Evolutionary conservation across 768 basidiomycete genomes (phyloP), one percentile per base, ranked within the genome.

Genomic region (Collybiopsis confluens): DNA sequence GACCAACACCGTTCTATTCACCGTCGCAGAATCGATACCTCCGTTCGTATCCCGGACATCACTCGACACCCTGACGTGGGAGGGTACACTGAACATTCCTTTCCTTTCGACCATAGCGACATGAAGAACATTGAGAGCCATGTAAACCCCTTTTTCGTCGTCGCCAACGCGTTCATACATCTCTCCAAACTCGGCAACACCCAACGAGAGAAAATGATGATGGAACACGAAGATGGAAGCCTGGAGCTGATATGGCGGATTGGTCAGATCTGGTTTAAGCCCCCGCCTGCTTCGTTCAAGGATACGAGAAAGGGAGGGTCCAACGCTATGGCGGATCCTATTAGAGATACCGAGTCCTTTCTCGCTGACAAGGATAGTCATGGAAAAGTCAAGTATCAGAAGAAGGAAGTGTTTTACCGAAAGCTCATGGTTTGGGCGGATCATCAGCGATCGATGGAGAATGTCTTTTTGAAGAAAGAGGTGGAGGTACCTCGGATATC

Each of bases 1-100:
- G 50, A 52, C 40, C 40, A n/a, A 37, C 15, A 27, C 21, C 50
- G 50, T 26, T 52, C 50, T 8, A 52, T 52, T 27, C 50, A 52
- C 33, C 50, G 50, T n/a, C 16, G 37, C 23, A 52, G 9, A 10
- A 35, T 42, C 37, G 50, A 40, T 24, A 42, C 33, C n/a, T 23
- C 36, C 6, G 13, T 26, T 9, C 40, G 37, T 16, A 28, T 41
- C 18, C 15, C 50, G 11, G 20, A 42, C 20, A 52, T 41, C 23
- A 42, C 40, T 24, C 18, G 40, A 18, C 23, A 41, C 27, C 36
- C 24, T 5, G 21, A 40, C 50, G 26, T 24, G 21, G 40, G 37
- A 9, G 50, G 40, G 8, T 52, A 52, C 23, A 27, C 36, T 8
- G 27, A 30, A 23, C 37, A 41, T n/a, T n/a, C 18, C 13, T 52